Evolutionary conservation across 2,329 filamentous ascomycete species (phyloP).

Genomic region (Colletotrichum phormii): DNA sequence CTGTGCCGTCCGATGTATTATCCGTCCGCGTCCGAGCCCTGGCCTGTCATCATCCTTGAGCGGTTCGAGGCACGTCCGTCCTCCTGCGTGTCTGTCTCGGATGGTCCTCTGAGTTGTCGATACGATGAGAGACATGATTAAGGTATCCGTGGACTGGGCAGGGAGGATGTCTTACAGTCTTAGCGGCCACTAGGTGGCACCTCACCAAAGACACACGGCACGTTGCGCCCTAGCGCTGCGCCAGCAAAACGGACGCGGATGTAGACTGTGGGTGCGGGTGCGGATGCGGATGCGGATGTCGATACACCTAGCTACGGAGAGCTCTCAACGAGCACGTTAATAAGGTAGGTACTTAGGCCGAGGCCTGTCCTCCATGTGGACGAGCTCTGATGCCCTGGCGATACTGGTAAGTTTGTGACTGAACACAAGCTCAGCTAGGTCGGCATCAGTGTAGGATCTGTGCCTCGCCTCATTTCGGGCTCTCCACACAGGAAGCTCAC

Average conservation of each 20-base stretch:
- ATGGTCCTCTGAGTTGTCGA: constrained; percentile 12
- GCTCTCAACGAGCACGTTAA: neutral
- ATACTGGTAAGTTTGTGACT: neutral
- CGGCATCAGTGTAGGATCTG: neutral
- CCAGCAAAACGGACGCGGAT: constrained; percentile 20
- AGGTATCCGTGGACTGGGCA: constrained; percentile 14
- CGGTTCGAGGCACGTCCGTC: constrained; percentile 9
- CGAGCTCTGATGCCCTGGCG: neutral
- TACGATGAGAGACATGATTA: constrained; percentile 22
- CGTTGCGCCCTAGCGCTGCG: constrained; percentile 30
- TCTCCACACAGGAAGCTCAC: neutral
- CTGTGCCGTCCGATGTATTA: neutral
- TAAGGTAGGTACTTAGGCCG: neutral
- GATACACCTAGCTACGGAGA: constrained; percentile 1
- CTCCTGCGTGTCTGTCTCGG: constrained; percentile 15
- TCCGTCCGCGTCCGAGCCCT: neutral
- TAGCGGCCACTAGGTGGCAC: constrained; percentile 10
- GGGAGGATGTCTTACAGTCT: constrained; percentile 16
- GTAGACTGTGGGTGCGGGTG: neutral
- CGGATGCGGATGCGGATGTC: too few relatives aligned
- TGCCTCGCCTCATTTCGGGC: neutral
- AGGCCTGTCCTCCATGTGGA: neutral
- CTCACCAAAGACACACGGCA: constrained; percentile 25
- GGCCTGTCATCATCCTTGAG: constrained; percentile 2
- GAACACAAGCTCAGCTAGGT: neutral